Evolutionary conservation across 257 asterid species (phyloP).

Genomic region (Primulina huaijiensis): DNA sequence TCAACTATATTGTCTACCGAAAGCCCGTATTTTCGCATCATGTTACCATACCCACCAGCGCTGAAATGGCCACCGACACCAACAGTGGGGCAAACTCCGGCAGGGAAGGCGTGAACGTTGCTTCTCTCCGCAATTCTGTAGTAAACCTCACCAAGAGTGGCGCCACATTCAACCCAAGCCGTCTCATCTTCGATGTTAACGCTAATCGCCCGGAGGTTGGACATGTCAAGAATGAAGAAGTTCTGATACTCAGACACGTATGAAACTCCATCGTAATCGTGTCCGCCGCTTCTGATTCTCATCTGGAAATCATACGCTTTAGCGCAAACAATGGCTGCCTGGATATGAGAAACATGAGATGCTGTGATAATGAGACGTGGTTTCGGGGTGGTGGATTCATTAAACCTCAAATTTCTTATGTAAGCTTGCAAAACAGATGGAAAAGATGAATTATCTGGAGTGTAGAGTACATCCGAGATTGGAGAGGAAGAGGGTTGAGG

Average conservation of each 20-base stretch:
- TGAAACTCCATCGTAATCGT: constrained; percentile 32
- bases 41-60: constrained; percentile 31
- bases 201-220: constrained; percentile 13
- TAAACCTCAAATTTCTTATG: constrained; percentile 24
- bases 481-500: not conserved
- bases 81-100: constrained; percentile 21
- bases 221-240: constrained; percentile 28
- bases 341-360: constrained; percentile 30
- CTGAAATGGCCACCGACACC: constrained; percentile 32
- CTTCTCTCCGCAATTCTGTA: constrained; percentile 28
- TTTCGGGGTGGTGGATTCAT: constrained; percentile 31
- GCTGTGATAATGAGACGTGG: constrained; percentile 44
- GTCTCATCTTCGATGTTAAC: constrained; percentile 1
- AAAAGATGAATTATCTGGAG: not conserved
- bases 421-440: not conserved
- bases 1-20: constrained; percentile 26
- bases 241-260: constrained; percentile 17
- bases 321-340: constrained; percentile 26
- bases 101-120: constrained; percentile 26
- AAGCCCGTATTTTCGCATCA: constrained; percentile 27
- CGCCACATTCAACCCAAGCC: constrained; percentile 33
- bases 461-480: not conserved
- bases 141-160: constrained; percentile 27
- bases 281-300: constrained; percentile 28
- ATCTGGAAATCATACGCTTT: constrained; percentile 12